Evolutionary conservation across 768 basidiomycete genomes (phyloP).

Genomic region (Boletus tylopilopsis): DNA sequence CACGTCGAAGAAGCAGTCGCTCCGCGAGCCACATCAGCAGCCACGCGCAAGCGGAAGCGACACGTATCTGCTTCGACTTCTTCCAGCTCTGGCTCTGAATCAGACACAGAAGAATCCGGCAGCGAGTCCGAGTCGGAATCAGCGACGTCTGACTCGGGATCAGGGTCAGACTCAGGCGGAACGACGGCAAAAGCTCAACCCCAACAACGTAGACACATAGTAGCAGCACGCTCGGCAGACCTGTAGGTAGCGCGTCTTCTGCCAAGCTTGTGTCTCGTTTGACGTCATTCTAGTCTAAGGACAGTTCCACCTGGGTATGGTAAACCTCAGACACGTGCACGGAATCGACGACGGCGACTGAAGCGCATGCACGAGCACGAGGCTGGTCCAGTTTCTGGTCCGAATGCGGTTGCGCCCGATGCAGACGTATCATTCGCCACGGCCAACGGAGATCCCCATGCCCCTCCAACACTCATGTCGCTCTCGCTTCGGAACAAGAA

Average conservation of each 20-base stretch:
- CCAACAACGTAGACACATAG: no score
- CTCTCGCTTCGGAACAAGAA: conserved; percentile 68
- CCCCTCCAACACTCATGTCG: conserved; percentile 29
- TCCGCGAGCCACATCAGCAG: background rate
- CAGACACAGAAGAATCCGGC: background rate
- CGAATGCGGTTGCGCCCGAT: conserved; percentile 37
- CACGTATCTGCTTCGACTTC: conserved; percentile 7
- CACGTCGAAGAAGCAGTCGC: background rate
- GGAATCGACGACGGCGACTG: conserved; percentile 55
- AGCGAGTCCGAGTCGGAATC: conserved; percentile 25
- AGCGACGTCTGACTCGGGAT: conserved; percentile 16
- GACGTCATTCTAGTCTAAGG: background rate
- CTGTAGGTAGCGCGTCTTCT: conserved; percentile 5
- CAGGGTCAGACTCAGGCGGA: conserved; percentile 13
- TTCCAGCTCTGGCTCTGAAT: conserved; percentile 20
- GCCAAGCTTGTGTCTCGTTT: background rate
- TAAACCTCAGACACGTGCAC: conserved; percentile 51
- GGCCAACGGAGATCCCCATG: background rate
- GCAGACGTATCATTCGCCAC: no score
- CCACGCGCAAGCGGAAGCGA: conserved; percentile 28
- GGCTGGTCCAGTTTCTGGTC: conserved; percentile 31
- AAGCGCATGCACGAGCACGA: conserved; percentile 37
- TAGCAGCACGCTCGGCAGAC: background rate
- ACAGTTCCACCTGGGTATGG: conserved; percentile 57
- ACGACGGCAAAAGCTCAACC: no score